phyloP scores from a whole-genome alignment of 148 eudicot species.

The Rhododendron ferrugineum region DNA sequence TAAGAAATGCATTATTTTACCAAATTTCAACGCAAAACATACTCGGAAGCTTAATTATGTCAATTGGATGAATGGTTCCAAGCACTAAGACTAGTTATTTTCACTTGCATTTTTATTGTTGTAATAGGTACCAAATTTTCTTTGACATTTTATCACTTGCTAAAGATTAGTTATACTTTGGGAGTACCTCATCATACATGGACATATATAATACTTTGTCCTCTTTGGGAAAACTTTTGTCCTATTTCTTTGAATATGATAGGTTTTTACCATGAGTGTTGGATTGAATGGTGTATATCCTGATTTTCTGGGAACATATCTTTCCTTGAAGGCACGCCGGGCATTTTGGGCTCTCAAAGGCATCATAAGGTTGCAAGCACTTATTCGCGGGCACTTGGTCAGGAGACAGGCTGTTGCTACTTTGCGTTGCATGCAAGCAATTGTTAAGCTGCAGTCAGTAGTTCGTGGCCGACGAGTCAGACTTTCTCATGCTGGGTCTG shows the following conservation, averaged over 20 bases:
- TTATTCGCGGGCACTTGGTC: slow-evolving; percentile 66
- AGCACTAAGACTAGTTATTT: not conserved
- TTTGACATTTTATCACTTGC: not conserved
- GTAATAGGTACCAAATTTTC: not conserved
- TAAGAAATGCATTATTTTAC: not conserved
- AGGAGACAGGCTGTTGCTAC: slow-evolving; percentile 68
- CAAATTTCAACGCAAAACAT: not conserved
- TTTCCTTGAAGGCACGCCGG: slow-evolving; percentile 46
- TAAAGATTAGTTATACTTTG: not conserved
- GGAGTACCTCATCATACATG: not conserved
- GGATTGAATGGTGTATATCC: not conserved
- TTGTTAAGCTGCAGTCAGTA: slow-evolving; percentile 47
- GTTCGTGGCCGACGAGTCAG: slow-evolving; percentile 49
- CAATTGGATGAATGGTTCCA: not conserved
- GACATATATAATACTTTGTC: not conserved
- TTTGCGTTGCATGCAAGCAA: slow-evolving; percentile 51
- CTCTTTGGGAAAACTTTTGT: not conserved
- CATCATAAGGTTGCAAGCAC: slow-evolving; percentile 70
- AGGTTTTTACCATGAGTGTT: not conserved
- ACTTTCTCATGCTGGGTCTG: slow-evolving; percentile 29
- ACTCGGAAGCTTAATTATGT: not conserved
- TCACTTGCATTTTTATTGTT: not conserved
- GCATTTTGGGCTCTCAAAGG: slow-evolving; percentile 59
- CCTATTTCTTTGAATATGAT: not conserved
- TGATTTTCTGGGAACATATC: not conserved